Evolutionary conservation across 352 stramenopile genomes (phyloP).

Genomic region (Globisporangium irregulare): DNA sequence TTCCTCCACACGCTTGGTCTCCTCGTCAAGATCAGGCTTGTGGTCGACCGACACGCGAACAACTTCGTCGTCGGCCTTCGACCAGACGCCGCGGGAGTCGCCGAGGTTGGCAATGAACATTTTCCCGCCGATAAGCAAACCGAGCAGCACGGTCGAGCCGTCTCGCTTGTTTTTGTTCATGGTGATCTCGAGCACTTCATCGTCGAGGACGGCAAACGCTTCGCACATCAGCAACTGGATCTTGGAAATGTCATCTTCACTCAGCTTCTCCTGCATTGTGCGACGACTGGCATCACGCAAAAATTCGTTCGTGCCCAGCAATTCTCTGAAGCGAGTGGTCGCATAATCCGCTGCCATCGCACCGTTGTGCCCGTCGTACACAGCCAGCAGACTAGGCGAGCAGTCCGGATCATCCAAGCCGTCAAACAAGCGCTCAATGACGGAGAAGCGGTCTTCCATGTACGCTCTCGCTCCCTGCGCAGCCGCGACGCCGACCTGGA

Average conservation of each 20-base stretch:
- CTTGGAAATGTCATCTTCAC: conserved; percentile 42
- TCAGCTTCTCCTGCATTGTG: conserved; percentile 27
- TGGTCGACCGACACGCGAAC: conserved; percentile 74
- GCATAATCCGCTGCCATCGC: conserved; percentile 66
- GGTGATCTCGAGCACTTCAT: conserved; percentile 69
- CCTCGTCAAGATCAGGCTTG: conserved; percentile 65
- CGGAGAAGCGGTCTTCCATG: conserved; percentile 79
- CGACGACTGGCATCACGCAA: conserved; percentile 47
- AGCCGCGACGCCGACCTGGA: conserved; percentile 44
- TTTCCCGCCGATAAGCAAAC: conserved; percentile 62
- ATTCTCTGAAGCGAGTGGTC: conserved; percentile 50
- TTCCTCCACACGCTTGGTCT: conserved; percentile 56
- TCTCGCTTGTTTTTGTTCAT: conserved; percentile 69
- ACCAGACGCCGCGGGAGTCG: conserved; percentile 68
- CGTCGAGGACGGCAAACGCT: conserved; percentile 59
- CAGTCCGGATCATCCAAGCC: conserved; percentile 33
- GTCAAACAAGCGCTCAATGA: conserved; percentile 59
- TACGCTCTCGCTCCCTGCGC: conserved; percentile 69
- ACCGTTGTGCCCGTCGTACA: conserved; percentile 81
- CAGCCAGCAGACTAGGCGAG: conserved; percentile 52
- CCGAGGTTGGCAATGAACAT: conserved; percentile 78
- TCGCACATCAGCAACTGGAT: conserved; percentile 53
- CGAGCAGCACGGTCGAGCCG: conserved; percentile 72
- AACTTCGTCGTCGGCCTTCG: conserved; percentile 33
- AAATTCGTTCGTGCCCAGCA: conserved; percentile 46